These are phyloP conservation scores for Sambucus nigra DNA, from an alignment of 129 eudicot genomes.

Conservation along the genomic window DNA sequence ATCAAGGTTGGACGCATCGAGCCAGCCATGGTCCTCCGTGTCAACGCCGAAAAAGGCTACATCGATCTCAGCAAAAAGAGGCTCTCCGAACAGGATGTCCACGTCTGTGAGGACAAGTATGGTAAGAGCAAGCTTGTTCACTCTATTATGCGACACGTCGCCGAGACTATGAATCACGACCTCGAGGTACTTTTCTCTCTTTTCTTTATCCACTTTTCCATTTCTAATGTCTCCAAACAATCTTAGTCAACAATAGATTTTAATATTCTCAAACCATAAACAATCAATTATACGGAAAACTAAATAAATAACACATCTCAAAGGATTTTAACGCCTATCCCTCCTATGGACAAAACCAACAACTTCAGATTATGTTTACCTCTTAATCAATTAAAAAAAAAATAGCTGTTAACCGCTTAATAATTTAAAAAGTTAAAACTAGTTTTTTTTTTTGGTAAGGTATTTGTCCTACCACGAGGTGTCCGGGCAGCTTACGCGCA, in stretches of 20 bases:
- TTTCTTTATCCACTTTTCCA: not conserved
- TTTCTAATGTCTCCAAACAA: not conserved
- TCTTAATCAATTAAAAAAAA: no score
- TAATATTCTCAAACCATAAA: no score
- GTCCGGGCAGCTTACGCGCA: no score
- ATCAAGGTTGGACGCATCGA: slow-evolving; percentile 64
- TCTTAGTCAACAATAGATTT: not conserved
- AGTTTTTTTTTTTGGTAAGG: no score
- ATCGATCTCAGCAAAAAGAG: slow-evolving; percentile 65
- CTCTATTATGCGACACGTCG: slow-evolving; percentile 68
- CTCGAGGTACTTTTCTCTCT: slow-evolving; percentile 30
- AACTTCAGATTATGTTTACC: no score
- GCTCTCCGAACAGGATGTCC: slow-evolving; percentile 58
- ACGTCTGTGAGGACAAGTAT: slow-evolving; percentile 48
- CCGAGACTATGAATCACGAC: slow-evolving; percentile 50
- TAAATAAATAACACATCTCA: no score
- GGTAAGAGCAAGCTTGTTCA: slow-evolving; percentile 75
- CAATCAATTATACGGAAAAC: no score
- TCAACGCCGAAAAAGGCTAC: slow-evolving; percentile 60
- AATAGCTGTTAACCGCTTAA: no score
- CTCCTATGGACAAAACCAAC: no score
- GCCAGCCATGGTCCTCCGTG: slow-evolving; percentile 70
- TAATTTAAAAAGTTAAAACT: no score
- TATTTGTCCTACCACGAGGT: no score
- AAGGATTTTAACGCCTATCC: no score